These are phyloP conservation scores for Tricharina praecox DNA, from an alignment of 495 filamentous ascomycete species.

Conservation along the genomic window DNA sequence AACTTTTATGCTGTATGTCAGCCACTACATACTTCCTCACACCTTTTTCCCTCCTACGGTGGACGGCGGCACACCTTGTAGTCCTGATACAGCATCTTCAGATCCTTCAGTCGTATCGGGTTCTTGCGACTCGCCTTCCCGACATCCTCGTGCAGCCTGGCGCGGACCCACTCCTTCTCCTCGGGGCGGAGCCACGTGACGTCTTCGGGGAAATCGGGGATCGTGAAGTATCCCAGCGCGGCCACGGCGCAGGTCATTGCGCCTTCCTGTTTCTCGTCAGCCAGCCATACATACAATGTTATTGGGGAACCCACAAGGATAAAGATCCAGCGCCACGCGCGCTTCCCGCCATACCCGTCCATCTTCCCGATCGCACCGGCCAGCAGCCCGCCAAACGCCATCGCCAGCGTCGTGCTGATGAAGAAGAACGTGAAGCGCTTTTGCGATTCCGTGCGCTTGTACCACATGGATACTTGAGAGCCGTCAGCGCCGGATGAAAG, in stretches of 20 bases:
- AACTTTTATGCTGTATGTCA: conserved; percentile 35
- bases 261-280: conserved; percentile 42
- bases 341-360: conserved; percentile 34
- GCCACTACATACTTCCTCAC: no score
- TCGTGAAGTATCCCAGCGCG: conserved; percentile 50
- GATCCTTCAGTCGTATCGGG: conserved; percentile 42
- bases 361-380: conserved; percentile 74
- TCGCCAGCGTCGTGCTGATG: conserved; percentile 60
- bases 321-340: conserved; percentile 83
- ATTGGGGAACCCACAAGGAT: conserved; percentile 28
- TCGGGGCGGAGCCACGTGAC: conserved; percentile 52
- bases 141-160: conserved; percentile 59
- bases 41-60: no score
- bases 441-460: conserved; percentile 70
- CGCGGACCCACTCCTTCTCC: conserved; percentile 57
- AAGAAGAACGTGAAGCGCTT: conserved; percentile 86
- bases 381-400: conserved; percentile 72
- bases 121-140: conserved; percentile 49
- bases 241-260: conserved; percentile 54
- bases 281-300: conserved; percentile 19
- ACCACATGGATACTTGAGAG: conserved; percentile 71
- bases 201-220: conserved; percentile 61
- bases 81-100: conserved; percentile 58
- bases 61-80: conserved; percentile 38
- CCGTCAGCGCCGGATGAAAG: no score